Percentiles rank a stretch among this genome's conserved stretches.
These are phyloP conservation scores for Podaxis pistillaris DNA, from an alignment of 768 basidiomycete species.

Conservation along the genomic window DNA sequence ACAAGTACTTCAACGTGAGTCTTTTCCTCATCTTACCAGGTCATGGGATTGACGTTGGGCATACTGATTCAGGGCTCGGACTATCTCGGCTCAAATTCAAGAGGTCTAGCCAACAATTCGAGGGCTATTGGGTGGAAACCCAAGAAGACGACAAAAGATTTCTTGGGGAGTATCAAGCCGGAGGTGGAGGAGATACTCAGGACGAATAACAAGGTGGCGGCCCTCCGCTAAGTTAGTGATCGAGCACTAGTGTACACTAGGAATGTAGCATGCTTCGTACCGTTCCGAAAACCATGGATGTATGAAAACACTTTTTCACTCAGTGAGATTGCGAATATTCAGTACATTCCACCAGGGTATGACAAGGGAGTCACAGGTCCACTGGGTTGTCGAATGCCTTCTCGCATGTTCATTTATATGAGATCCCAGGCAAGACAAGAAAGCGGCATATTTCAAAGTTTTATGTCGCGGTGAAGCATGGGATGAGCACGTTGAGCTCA, in stretches of 20 bases:
- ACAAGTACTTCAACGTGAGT: constrained; percentile 34
- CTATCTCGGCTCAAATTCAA: constrained; percentile 33
- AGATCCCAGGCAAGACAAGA: background rate
- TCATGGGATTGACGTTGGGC: background rate
- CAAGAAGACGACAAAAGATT: constrained; percentile 43
- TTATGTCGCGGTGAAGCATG: background rate
- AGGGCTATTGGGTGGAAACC: constrained; percentile 54
- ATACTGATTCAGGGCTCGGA: constrained; percentile 12
- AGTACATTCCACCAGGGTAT: background rate
- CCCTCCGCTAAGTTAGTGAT: background rate
- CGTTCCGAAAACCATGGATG: too few relatives aligned
- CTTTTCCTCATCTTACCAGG: background rate
- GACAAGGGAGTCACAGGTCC: background rate
- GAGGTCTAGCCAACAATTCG: constrained; percentile 41
- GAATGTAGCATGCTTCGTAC: too few relatives aligned
- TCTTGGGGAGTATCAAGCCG: constrained; percentile 44
- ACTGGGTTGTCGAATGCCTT: background rate
- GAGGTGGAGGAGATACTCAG: constrained; percentile 34
- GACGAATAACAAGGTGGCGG: background rate
- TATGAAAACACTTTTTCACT: background rate
- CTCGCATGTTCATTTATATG: background rate
- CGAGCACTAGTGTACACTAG: too few relatives aligned
- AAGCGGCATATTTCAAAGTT: background rate
- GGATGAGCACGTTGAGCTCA: background rate
- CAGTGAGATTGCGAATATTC: background rate